Base-by-base conservation (phyloP, 2,329 filamentous ascomycete species). In the Nemania sp. region DNA sequence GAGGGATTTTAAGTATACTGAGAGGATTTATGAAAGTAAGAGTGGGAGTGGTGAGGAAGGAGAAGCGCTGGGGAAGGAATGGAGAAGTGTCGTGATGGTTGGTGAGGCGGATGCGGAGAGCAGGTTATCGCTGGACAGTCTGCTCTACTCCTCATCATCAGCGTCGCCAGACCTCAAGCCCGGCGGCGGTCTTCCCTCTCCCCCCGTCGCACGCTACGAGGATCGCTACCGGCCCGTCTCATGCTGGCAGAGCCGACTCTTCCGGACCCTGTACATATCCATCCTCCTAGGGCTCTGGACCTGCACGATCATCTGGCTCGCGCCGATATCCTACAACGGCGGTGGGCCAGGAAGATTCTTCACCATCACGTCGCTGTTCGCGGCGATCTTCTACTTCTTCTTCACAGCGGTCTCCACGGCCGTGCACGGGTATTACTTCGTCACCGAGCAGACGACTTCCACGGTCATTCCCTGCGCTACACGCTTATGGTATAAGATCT, bases 391-490 rank as follows among this genome's bases (percentile, higher is more conserved):
- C 62, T 26, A 65, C 64, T 41, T 65, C 31, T 51, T 63, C 3
- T 15, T 64, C 1, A 54, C 47, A 11, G 40, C 50, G 4, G 52
- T 60, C 1, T 23, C 59, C 20, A 11, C 56, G 3, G 49, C 55
- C 6, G 56, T 34, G 39, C 42, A 36, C 5, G 22, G 37, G 0
- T 62, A 53, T 31, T 68, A 66, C 40, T 59, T 66, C 37, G 7
- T 26, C 49, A 60, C 53, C 6, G 28, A 28, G 3, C 49, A 50
- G 1, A 60, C 46, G 1, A 62, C 62, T 3, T 46, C 43, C 7
- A 66, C 64, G 0, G 55, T 69, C 12, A 61, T 70, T 8, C 67
- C 66, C 3, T 70, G 64, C 47, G 56, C 64, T 12, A 33, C 45
- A 5, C 22, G 48, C 0, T n/a, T 37, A 2, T 68, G 63, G 65